These are phyloP conservation scores for Vigna angularis DNA, from an alignment of 306 rosid genomes.

Conservation along the genomic window DNA sequence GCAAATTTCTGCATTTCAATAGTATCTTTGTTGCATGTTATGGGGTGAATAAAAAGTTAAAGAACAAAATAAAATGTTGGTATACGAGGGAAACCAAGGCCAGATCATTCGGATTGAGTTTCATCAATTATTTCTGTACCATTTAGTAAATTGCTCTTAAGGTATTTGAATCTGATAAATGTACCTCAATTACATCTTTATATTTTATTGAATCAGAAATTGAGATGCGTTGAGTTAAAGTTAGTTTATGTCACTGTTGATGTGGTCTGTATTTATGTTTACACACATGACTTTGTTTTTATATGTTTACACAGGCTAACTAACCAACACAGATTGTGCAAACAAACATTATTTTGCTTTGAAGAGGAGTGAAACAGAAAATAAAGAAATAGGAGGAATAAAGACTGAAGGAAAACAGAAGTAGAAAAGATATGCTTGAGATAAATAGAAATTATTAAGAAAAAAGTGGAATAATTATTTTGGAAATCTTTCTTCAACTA, in stretches of 20 bases:
- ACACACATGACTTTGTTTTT: not conserved
- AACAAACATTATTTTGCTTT: not conserved
- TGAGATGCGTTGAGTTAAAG: not conserved
- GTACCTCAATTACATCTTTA: not conserved
- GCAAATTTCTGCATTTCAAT: slow-evolving; percentile 28
- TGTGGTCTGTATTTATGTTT: not conserved
- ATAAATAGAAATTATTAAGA: too few relatives aligned
- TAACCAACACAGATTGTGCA: not conserved
- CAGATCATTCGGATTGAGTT: not conserved
- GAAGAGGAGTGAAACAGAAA: not conserved
- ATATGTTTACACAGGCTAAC: not conserved
- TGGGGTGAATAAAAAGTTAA: not conserved
- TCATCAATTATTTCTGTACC: not conserved
- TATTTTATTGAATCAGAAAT: slow-evolving; percentile 12
- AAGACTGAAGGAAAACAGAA: not conserved
- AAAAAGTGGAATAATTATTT: too few relatives aligned
- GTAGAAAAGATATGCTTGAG: too few relatives aligned
- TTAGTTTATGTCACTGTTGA: not conserved
- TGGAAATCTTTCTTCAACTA: too few relatives aligned
- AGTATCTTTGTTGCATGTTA: not conserved
- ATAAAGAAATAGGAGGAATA: not conserved
- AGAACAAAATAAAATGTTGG: not conserved
- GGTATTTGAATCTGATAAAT: not conserved
- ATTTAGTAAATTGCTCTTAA: not conserved
- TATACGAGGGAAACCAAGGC: not conserved